Evolutionary conservation across 73 alveolate species (phyloP).

Genomic region (Paramecium caudatum): DNA sequence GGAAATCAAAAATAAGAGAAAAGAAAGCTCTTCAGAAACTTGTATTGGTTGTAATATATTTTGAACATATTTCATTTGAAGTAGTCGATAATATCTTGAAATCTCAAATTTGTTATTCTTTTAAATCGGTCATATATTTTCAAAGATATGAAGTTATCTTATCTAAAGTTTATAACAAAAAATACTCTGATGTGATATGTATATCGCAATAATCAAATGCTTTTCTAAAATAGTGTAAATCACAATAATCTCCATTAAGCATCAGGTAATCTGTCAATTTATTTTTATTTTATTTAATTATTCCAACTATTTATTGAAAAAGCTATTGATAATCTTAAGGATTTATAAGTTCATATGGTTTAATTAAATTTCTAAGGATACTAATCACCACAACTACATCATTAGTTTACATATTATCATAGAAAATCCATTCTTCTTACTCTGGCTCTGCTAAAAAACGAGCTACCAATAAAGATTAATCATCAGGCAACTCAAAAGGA

Average conservation of each 20-base stretch:
- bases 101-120: neutral
- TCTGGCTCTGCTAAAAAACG: constrained; percentile 48
- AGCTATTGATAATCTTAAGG: neutral
- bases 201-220: constrained; percentile 60
- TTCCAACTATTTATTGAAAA: neutral
- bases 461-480: constrained; percentile 16
- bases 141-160: neutral
- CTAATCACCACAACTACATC: constrained; percentile 38
- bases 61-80: constrained; percentile 30
- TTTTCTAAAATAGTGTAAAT: constrained; percentile 7
- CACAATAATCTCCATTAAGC: constrained; percentile 38
- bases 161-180: neutral
- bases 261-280: neutral
- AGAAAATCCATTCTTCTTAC: constrained; percentile 49
- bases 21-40: constrained; percentile 45
- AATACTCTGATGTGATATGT: neutral
- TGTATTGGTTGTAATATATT: constrained; percentile 37
- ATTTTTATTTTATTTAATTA: neutral
- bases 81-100: constrained; percentile 9
- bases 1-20: constrained; percentile 14
- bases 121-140: neutral
- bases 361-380: constrained; percentile 11
- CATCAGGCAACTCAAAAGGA: constrained; percentile 21
- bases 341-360: constrained; percentile 17
- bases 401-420: constrained; percentile 11